phyloP scores from a whole-genome alignment of 768 basidiomycete genomes.

The Boletus tylopilopsis region DNA sequence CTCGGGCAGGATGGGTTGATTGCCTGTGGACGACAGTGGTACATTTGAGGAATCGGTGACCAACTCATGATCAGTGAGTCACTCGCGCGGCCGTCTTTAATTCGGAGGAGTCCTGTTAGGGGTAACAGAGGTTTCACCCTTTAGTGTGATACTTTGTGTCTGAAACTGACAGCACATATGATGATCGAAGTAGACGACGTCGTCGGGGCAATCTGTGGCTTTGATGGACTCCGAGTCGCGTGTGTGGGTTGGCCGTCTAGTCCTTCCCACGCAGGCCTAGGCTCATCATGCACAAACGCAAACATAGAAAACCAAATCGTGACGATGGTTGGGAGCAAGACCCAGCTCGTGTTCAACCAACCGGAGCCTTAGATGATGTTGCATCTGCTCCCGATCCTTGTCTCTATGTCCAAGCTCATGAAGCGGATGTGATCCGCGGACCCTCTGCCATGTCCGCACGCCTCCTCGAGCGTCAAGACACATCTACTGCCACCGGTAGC shows the following conservation, averaged over 20 bases:
- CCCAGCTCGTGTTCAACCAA: constrained; percentile 1
- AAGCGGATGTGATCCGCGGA: constrained; percentile 67
- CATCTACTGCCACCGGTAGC: constrained; percentile 4
- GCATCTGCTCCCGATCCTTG: constrained; percentile 19
- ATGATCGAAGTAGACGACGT: no score
- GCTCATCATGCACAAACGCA: constrained; percentile 24
- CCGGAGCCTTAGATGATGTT: constrained; percentile 5
- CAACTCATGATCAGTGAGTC: no score
- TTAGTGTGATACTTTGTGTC: no score
- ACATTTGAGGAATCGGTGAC: background rate
- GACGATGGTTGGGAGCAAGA: constrained; percentile 11
- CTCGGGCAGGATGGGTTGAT: background rate
- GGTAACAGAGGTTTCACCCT: no score
- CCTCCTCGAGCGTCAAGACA: constrained; percentile 30
- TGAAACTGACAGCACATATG: no score
- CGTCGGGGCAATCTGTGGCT: no score
- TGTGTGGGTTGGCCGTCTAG: no score
- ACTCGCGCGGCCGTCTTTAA: background rate
- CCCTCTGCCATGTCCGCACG: constrained; percentile 37
- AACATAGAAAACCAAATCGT: constrained; percentile 14
- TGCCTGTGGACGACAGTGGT: background rate
- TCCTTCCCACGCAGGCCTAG: background rate
- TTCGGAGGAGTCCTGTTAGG: background rate
- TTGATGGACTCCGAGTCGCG: no score
- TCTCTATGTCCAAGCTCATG: constrained; percentile 66